Evolutionary conservation across 768 basidiomycete species (phyloP), one percentile per base, ranked within the genome.

Genomic region (Boletus patriciae): DNA sequence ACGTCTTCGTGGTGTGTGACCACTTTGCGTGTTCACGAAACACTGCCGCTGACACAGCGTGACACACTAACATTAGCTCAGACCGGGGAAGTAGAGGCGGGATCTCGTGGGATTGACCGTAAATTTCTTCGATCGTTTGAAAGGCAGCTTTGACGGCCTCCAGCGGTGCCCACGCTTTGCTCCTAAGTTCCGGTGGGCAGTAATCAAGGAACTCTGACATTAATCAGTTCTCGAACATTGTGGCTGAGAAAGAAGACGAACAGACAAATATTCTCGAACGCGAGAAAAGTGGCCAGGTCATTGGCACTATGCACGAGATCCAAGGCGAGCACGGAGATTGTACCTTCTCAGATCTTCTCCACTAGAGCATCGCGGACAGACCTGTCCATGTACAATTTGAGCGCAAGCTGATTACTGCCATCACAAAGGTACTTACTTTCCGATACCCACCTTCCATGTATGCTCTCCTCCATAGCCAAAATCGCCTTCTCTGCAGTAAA

Each of bases 331-430:
- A 91, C 86, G 0, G 81, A 82, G 15, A 79, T 77, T 0, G 88
- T 89, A 0, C 88, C 89, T 70, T 92, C 90, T 89, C 90, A 92
- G 41, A 92, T 90, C 62, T 85, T 87, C 72, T 92, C 90, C 13
- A 91, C 90, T 9, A 87, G 66, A 3, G 77, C 77, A 72, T 92
- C 90, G 5, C 85, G 74, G 29, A 92, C 86, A 15, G 81, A 62
- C 37, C 82, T 80, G 52, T 23, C 43, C 52, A 29, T 3, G 27
- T 44, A 38, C 16, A 18, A 33, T 19, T 5, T 18, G 18, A 36
- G 40, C 27, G 15, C 41, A 29, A 51, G n/a, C 19, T 3, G n/a
- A 33, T 9, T 27, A 5, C 9, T 16, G 13, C 6, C 33, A 40
- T 21, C 33, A 54, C n/a, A 37, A 48, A 19, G 37, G 15, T 12